Base-by-base conservation (phyloP, 75 land plant species). In the Selaginella moellendorffii region DNA sequence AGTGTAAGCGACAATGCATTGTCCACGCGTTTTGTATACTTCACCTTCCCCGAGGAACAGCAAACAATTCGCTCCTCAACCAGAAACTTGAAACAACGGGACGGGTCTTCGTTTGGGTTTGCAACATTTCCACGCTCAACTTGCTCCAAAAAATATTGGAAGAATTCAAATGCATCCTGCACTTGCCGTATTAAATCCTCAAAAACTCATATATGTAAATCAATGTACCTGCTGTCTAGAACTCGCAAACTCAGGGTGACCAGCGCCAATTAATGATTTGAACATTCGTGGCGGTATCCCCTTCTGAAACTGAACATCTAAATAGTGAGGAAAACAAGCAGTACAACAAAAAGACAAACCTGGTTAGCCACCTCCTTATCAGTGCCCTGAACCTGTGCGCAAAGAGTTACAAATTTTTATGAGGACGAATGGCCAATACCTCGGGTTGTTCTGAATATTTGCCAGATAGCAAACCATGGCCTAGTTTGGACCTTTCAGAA, bases 111-210 rank as follows among this genome's bases (percentile, higher is more conserved):
- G 51, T 72, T 76, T 31, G 81, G 67, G 21, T 65, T 76, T 51
- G 76, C 68, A 68, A 70, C n/a, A 74, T 86, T 78, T 63, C 65
- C 71, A 23, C 81, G 72, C 68, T 95, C 92, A 62, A 95, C 88
- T 76, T 90, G 91, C 26, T 95, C 99, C 64, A 95, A 79, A 28
- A 95, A 60, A 76, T 95, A 87, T 53, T 84, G 86, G 54, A 90
- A 95, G 65, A 84, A 95, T 80, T 95, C 99, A 68, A 95, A 74
- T 18, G 97, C 99, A 81, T 95, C 99, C 99, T 95, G 77, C n/a
- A 70, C 27, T 28, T 25, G 23, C 62, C 20, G 26, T 30, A 29
- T 27, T 24, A 22, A 28, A 28, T 28, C 31, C 23, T n/a, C 54
- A 60, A 28, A 2, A 17, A 17, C 0, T 8, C 24, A 22, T 24